These are phyloP conservation scores for Alternaria dauci DNA, from an alignment of 2,329 filamentous ascomycete species.

Conservation along the genomic window DNA sequence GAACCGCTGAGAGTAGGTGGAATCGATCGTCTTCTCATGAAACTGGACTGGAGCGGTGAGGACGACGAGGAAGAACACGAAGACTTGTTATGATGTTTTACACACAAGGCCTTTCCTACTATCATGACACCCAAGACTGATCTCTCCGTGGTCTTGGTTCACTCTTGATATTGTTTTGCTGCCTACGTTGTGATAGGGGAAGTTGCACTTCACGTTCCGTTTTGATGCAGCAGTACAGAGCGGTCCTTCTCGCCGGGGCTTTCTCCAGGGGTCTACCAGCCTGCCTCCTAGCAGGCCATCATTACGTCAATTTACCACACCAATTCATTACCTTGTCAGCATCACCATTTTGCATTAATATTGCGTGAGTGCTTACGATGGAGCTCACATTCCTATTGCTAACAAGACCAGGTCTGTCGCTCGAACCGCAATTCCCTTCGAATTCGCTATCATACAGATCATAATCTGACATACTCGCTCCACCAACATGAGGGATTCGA, in stretches of 20 bases:
- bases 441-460: background rate
- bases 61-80: conserved; percentile 42
- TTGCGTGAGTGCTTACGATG: background rate
- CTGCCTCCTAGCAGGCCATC: background rate
- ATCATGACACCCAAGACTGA: background rate
- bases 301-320: background rate
- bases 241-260: background rate
- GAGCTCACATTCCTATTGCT: background rate
- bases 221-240: background rate
- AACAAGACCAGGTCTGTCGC: background rate
- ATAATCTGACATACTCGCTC: background rate
- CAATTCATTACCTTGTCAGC: background rate
- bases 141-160: background rate
- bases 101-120: background rate
- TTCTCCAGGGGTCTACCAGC: background rate
- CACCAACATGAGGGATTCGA: background rate
- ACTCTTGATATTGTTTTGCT: background rate
- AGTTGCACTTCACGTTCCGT: background rate
- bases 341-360: conserved; percentile 1
- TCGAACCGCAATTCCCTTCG: background rate
- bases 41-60: conserved; percentile 71
- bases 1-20: conserved; percentile 77
- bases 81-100: conserved; percentile 24
- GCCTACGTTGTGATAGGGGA: background rate
- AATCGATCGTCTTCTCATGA: conserved; percentile 88